A percentile compares a stretch with the other conserved stretches of the same genome.
These are phyloP conservation scores for Thymus mandschuricus DNA, from an alignment of 257 asterid species.

Conservation along the genomic window DNA sequence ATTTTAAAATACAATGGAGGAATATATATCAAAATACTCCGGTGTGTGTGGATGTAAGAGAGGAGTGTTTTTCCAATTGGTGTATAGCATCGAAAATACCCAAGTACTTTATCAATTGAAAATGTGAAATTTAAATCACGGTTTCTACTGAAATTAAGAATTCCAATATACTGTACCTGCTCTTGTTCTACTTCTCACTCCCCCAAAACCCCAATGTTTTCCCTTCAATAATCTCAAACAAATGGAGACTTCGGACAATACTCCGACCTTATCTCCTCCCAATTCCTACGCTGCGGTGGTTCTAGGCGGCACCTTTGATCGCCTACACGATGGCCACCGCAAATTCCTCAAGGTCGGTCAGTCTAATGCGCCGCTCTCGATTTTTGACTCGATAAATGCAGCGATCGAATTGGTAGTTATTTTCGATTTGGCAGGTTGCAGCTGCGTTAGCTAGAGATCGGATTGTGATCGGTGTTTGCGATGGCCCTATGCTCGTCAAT, in stretches of 20 bases:
- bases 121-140: too few relatives aligned
- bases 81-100: too few relatives aligned
- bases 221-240: background rate
- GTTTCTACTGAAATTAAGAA: too few relatives aligned
- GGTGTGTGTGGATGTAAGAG: too few relatives aligned
- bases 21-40: too few relatives aligned
- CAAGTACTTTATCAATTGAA: too few relatives aligned
- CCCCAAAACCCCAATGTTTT: background rate
- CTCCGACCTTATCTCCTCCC: constrained; percentile 44
- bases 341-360: constrained; percentile 75
- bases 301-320: constrained; percentile 97
- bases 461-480: constrained; percentile 86
- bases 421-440: constrained; percentile 59
- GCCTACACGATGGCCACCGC: constrained; percentile 93
- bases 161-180: too few relatives aligned
- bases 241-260: constrained; percentile 49
- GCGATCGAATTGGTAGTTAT: background rate
- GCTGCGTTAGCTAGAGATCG: constrained; percentile 65
- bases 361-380: background rate
- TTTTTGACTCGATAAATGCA: background rate
- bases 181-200: constrained; percentile 6
- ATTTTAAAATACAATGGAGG: too few relatives aligned
- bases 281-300: constrained; percentile 74
- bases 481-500: constrained; percentile 83
- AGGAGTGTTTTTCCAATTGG: too few relatives aligned